Evolutionary conservation across 441 rosid species (phyloP).

Genomic region (Viola pubescens): DNA sequence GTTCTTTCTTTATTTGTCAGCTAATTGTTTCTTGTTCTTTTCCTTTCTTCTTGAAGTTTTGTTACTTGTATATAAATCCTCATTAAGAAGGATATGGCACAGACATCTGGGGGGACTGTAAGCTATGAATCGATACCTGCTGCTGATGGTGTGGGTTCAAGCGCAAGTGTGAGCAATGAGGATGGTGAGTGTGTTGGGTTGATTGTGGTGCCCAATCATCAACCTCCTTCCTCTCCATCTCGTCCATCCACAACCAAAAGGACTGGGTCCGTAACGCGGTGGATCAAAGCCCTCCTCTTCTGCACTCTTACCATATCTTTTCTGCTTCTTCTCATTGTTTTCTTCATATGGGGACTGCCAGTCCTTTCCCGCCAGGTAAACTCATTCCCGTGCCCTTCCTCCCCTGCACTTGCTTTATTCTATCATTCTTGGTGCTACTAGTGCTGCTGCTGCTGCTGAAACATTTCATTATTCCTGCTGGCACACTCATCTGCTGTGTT

Average conservation of each 20-base stretch:
- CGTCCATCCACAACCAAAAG: constrained; percentile 3
- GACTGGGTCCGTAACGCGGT: constrained; percentile 37
- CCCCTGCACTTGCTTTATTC: not conserved
- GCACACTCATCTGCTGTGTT: not conserved
- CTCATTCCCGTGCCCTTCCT: not conserved
- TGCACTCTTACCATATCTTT: constrained; percentile 15
- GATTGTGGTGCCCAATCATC: constrained; percentile 30
- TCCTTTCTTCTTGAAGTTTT: too few relatives aligned
- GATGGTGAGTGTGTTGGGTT: constrained; percentile 64
- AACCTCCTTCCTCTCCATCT: constrained; percentile 26
- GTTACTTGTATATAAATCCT: too few relatives aligned
- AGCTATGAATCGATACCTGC: too few relatives aligned
- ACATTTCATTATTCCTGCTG: not conserved
- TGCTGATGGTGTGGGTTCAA: too few relatives aligned
- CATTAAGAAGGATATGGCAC: too few relatives aligned
- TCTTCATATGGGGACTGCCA: constrained; percentile 77
- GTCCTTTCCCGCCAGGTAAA: constrained; percentile 65
- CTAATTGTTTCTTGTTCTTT: too few relatives aligned
- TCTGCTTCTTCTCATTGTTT: constrained; percentile 27
- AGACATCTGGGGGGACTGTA: too few relatives aligned
- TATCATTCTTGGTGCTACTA: not conserved
- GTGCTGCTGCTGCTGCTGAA: not conserved
- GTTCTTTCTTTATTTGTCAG: too few relatives aligned
- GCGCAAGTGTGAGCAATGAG: constrained; percentile 14
- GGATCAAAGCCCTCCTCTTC: constrained; percentile 45